Evolutionary conservation across 305 asterid species (phyloP), one percentile per base, ranked within the genome.

Genomic region (Solanum chacoense): DNA sequence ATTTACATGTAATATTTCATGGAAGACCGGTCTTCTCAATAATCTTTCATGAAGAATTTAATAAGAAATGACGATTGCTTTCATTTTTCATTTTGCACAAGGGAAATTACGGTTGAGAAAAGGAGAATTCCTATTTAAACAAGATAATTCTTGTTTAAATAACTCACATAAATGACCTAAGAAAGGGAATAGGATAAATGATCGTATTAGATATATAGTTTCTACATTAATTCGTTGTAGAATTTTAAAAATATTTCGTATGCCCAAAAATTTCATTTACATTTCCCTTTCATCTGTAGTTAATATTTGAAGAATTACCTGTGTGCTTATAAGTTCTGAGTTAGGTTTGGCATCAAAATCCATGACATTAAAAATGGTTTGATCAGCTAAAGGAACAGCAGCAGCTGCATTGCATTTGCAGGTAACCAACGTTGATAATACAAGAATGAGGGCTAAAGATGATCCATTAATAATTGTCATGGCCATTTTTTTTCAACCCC

Each of bases 311-410:
- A 2, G 1, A 79, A 85, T 71, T 86, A 92, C 97, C 94, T 90
- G 87, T 8, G 93, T 92, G 89, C 91, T 93, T 35, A 91, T 92
- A 14, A 81, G 29, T 59, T 75, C 26, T 8, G 65, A 77, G 83
- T 92, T 93, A 8, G 96, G 94, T 85, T 91, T 93, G 55, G 97
- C 96, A 63, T 94, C 94, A 69, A 72, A 94, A 79, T 63, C 38
- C 89, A 93, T 3, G 13, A 94, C 95, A 55, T 93, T 93, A 81
- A 94, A 94, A 10, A 90, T 32, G 28, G 84, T 91, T 59, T 55
- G 89, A 38, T 63, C 34, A 37, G 31, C 67, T 16, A 77, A 85
- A 73, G 34, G 63, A 38, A 87, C 59, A 26, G 20, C 65, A 55
- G 84, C 71, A 20, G 85, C 89, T 4, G 91, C 90, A 35, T 89